Conservation (phyloP, 2,329 filamentous ascomycete genomes). For the Verticillium nubilum region DNA sequence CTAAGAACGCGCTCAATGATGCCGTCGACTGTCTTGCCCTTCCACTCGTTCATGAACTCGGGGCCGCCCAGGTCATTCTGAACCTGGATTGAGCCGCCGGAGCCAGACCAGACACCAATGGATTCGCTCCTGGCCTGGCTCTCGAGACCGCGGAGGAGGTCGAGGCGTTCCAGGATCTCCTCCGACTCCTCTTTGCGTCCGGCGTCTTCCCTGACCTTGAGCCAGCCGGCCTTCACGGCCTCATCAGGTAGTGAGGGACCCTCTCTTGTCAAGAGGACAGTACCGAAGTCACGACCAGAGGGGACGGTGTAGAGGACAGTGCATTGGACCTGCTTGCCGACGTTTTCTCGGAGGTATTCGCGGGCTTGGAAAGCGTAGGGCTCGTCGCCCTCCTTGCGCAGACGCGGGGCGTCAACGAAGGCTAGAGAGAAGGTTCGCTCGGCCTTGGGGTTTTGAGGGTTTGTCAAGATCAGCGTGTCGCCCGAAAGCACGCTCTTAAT, state of each 20-base stretch:
- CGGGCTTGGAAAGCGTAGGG: constrained; percentile 90
- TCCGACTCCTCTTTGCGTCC: constrained; percentile 86
- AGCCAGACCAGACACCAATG: constrained; percentile 75
- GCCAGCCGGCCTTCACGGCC: constrained; percentile 81
- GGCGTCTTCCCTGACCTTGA: constrained; percentile 90
- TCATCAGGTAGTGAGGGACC: constrained; percentile 76
- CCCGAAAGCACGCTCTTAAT: constrained; percentile 95
- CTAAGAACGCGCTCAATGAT: constrained; percentile 88
- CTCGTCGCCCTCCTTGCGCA: constrained; percentile 88
- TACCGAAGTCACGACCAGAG: constrained; percentile 82
- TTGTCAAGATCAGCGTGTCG: constrained; percentile 82
- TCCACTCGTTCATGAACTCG: constrained; percentile 76
- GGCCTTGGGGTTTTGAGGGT: constrained; percentile 71
- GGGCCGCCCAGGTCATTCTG: constrained; percentile 76
- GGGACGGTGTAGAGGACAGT: constrained; percentile 83
- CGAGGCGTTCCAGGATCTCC: constrained; percentile 64
- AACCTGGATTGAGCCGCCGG: constrained; percentile 64
- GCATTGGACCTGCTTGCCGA: constrained; percentile 86
- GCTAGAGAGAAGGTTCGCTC: constrained; percentile 88
- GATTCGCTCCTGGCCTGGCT: constrained; percentile 69
- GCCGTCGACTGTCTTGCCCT: constrained; percentile 77
- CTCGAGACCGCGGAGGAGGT: constrained; percentile 74
- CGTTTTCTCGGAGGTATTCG: constrained; percentile 79
- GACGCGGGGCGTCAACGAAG: constrained; percentile 82
- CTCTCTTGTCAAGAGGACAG: constrained; percentile 65